These are phyloP conservation scores for Aegilops umbellulata DNA, from an alignment of 176 grass and related monocot genomes.

Conservation along the genomic window DNA sequence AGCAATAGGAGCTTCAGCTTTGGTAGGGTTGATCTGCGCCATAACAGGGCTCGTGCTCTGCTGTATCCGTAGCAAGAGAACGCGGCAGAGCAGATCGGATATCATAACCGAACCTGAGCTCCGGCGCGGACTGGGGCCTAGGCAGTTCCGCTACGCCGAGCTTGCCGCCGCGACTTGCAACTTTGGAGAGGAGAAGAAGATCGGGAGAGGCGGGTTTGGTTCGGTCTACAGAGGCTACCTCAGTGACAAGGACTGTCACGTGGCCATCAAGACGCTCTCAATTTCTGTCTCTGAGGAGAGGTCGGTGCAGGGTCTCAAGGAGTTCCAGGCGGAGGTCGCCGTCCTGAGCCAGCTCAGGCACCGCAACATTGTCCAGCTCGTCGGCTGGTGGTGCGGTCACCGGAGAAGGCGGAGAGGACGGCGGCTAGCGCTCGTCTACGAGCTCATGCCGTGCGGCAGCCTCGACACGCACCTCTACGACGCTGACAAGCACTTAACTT, in stretches of 20 bases:
- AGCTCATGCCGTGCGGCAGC: constrained; percentile 2
- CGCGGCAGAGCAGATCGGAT: background rate
- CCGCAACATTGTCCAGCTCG: constrained; percentile 32
- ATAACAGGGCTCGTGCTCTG: background rate
- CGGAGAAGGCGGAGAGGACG: background rate
- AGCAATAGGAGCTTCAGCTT: too few species aligned
- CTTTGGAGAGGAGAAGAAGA: background rate
- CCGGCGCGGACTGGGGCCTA: background rate
- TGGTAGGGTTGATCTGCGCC: background rate
- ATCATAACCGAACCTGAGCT: background rate
- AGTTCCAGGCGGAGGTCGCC: background rate
- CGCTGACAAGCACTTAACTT: background rate
- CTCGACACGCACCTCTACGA: background rate
- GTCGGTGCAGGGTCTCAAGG: background rate
- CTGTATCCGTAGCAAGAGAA: background rate
- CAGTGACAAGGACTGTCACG: background rate
- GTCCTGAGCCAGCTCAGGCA: constrained; percentile 39
- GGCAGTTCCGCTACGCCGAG: background rate
- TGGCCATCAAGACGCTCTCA: constrained; percentile 36
- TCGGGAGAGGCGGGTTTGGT: constrained; percentile 27
- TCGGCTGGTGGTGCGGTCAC: constrained; percentile 1
- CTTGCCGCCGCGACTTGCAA: constrained; percentile 8
- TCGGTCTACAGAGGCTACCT: constrained; percentile 29
- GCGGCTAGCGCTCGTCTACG: background rate
- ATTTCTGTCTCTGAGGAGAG: background rate